These are phyloP conservation scores for Straminergon stramineum DNA, from an alignment of 225 moss, liverwort and hornwort genomes.

Conservation along the genomic window DNA sequence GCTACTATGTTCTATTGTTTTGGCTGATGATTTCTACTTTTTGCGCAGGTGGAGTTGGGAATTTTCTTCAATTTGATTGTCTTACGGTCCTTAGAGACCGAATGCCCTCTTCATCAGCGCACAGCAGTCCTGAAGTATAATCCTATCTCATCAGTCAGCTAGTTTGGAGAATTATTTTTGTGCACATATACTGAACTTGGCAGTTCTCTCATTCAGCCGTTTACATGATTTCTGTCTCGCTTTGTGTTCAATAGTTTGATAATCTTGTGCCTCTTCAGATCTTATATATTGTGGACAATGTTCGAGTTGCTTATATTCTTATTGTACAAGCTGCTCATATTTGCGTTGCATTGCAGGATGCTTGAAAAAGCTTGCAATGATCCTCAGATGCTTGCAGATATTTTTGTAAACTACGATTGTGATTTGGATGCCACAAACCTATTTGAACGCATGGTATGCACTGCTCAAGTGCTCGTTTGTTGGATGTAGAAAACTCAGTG, in stretches of 20 bases:
- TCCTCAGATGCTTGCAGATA: constrained; percentile 93
- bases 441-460: constrained; percentile 90
- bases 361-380: constrained; percentile 91
- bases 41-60: constrained; percentile 77
- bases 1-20: background rate
- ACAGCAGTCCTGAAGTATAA: constrained; percentile 75
- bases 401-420: constrained; percentile 99
- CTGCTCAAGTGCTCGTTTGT: background rate
- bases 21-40: background rate
- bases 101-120: constrained; percentile 77
- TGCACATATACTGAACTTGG: background rate
- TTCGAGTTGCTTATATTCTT: background rate
- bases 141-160: background rate
- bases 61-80: constrained; percentile 92
- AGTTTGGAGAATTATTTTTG: background rate
- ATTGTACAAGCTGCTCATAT: background rate
- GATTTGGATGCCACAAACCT: constrained; percentile 88
- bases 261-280: background rate
- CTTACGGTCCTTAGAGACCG: constrained; percentile 73
- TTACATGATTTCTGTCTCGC: background rate
- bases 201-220: background rate
- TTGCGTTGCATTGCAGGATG: constrained; percentile 48
- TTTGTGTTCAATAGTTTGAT: background rate
- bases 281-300: background rate
- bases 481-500: background rate